A percentile compares a stretch with the other conserved stretches of the same genome.
phyloP scores from a whole-genome alignment of 1,284 basidiomycete genomes.

The Blastosporella zonata region DNA sequence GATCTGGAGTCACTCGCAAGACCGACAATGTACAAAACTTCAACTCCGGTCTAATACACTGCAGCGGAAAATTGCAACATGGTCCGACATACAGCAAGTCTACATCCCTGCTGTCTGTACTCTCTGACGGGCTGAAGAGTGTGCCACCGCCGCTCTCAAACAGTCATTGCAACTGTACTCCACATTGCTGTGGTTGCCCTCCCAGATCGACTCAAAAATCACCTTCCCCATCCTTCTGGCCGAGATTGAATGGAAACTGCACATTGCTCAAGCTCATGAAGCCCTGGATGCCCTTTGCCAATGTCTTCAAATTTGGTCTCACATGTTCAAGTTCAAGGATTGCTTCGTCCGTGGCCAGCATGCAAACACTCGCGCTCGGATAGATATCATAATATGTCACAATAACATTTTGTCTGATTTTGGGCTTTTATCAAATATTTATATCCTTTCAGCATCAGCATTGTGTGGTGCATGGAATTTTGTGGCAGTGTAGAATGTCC shows the following conservation, averaged over 20 bases:
- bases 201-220: conserved; percentile 6
- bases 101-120: conserved; percentile 11
- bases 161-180: not conserved
- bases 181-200: conserved; percentile 11
- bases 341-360: conserved; percentile 10
- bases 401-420: not conserved
- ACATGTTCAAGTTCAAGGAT: conserved; percentile 15
- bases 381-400: not conserved
- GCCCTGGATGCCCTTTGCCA: conserved; percentile 7
- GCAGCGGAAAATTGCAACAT: conserved; percentile 9
- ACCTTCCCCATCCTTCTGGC: conserved; percentile 2
- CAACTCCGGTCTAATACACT: conserved; percentile 11
- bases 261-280: conserved; percentile 10
- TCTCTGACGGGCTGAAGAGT: not conserved
- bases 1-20: conserved; percentile 9
- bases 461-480: too few relatives aligned
- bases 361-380: conserved; percentile 5
- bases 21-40: conserved; percentile 4
- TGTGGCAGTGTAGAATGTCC: too few relatives aligned
- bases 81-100: conserved; percentile 5
- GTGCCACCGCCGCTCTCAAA: not conserved
- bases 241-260: conserved; percentile 15
- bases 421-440: not conserved
- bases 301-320: conserved; percentile 10
- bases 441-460: too few relatives aligned